Evolutionary conservation across 805 yeast species (phyloP).

Genomic region (Sugiyamaella boreocaroliniensis): DNA sequence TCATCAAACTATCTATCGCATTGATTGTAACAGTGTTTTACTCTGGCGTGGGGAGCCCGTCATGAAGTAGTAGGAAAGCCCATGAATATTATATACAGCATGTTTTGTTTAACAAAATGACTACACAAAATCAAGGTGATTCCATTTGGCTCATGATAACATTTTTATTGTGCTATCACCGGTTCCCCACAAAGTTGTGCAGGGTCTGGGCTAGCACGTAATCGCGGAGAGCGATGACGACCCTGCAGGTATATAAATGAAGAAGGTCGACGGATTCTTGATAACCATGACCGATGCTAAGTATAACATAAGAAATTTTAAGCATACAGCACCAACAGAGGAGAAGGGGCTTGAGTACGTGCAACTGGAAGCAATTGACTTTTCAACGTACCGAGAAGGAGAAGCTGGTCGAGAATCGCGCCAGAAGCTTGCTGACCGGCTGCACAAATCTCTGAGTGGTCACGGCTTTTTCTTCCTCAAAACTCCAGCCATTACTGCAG

Average conservation of each 20-base stretch:
- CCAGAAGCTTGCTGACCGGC: constrained; percentile 31
- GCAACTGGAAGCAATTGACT: constrained; percentile 34
- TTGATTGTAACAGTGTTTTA: too few species aligned
- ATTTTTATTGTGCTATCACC: neutral
- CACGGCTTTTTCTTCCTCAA: constrained; percentile 41
- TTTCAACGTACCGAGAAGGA: constrained; percentile 34
- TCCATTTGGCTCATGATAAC: too few species aligned
- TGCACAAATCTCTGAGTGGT: constrained; percentile 37
- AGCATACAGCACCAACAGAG: constrained; percentile 25
- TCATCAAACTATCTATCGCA: neutral
- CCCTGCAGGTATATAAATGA: neutral
- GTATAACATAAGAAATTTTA: constrained; percentile 32
- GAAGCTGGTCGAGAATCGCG: constrained; percentile 31
- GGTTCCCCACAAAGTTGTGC: neutral
- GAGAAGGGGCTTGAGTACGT: constrained; percentile 22
- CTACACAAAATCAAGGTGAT: too few species aligned
- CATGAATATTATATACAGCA: too few species aligned
- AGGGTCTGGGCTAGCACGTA: neutral
- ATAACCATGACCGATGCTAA: constrained; percentile 16
- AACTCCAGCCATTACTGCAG: constrained; percentile 37
- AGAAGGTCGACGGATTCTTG: neutral
- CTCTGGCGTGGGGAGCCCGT: too few species aligned
- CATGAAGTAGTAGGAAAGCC: too few species aligned
- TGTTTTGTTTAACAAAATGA: too few species aligned
- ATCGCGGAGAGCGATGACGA: too few species aligned